Conservation (phyloP, 306 rosid species). For the Ammopiptanthus mongolicus region DNA sequence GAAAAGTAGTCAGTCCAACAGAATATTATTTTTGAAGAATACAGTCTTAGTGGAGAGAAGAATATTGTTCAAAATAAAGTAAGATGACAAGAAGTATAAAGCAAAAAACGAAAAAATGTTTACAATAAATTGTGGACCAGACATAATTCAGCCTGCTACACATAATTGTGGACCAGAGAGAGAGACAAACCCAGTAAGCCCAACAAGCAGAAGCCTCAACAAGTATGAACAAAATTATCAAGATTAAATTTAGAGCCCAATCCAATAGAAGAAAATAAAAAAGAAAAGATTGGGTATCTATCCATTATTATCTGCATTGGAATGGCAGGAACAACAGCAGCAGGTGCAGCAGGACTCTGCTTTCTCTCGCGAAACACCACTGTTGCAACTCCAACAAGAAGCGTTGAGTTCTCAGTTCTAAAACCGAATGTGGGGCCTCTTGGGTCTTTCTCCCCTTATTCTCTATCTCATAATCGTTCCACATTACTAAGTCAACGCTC, state of each 20-base stretch:
- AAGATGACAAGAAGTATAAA: too few relatives aligned
- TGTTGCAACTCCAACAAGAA: not conserved
- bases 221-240: too few relatives aligned
- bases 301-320: not conserved
- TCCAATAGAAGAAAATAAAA: not conserved
- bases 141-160: not conserved
- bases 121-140: not conserved
- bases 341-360: not conserved
- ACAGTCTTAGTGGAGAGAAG: too few relatives aligned
- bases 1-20: not conserved
- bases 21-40: too few relatives aligned
- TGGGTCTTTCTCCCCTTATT: constrained; percentile 1
- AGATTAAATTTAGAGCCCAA: not conserved
- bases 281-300: too few relatives aligned
- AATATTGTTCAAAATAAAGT: too few relatives aligned
- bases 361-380: constrained; percentile 32
- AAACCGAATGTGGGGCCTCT: constrained; percentile 19
- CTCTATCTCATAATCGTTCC: not conserved
- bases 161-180: not conserved
- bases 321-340: not conserved
- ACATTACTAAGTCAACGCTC: not conserved
- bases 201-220: not conserved
- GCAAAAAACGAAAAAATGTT: too few relatives aligned
- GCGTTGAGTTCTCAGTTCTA: not conserved
- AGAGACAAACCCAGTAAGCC: not conserved